Evolutionary conservation across 768 basidiomycete species (phyloP).

Genomic region (Obba rivulosa): DNA sequence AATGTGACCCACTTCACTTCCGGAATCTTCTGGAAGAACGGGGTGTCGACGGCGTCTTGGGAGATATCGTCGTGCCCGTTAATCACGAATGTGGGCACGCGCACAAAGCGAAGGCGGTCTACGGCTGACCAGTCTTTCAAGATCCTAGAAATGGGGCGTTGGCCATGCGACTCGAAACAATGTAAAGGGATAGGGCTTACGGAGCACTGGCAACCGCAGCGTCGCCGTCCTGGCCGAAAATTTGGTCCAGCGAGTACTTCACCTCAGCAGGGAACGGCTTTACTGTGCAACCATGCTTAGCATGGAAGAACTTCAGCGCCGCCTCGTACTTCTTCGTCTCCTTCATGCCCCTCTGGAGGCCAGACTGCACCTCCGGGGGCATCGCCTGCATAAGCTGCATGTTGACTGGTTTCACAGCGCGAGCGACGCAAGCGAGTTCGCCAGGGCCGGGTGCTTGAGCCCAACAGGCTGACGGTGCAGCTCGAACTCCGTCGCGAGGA

Average conservation of each 20-base stretch:
- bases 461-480: constrained; percentile 36
- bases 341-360: constrained; percentile 37
- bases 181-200: constrained; percentile 7
- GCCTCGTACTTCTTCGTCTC: constrained; percentile 36
- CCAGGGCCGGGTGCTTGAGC: constrained; percentile 38
- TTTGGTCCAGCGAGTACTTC: constrained; percentile 23
- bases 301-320: constrained; percentile 36
- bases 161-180: background rate
- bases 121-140: constrained; percentile 23
- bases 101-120: constrained; percentile 19
- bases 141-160: constrained; percentile 9
- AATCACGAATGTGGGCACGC: constrained; percentile 21
- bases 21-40: constrained; percentile 18
- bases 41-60: constrained; percentile 20
- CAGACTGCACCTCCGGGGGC: constrained; percentile 32
- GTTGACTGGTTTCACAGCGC: constrained; percentile 34
- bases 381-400: constrained; percentile 35
- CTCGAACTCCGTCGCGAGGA: constrained; percentile 37
- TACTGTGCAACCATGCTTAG: constrained; percentile 36
- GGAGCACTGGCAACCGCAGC: constrained; percentile 34
- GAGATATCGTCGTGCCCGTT: constrained; percentile 25
- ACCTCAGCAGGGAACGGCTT: constrained; percentile 39
- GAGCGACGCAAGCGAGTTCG: constrained; percentile 40
- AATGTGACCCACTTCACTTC: constrained; percentile 25
- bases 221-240: constrained; percentile 30